Percentiles rank a stretch among this genome's conserved stretches.
Conservation (phyloP, 306 rosid species). For the Canavalia ensiformis region DNA sequence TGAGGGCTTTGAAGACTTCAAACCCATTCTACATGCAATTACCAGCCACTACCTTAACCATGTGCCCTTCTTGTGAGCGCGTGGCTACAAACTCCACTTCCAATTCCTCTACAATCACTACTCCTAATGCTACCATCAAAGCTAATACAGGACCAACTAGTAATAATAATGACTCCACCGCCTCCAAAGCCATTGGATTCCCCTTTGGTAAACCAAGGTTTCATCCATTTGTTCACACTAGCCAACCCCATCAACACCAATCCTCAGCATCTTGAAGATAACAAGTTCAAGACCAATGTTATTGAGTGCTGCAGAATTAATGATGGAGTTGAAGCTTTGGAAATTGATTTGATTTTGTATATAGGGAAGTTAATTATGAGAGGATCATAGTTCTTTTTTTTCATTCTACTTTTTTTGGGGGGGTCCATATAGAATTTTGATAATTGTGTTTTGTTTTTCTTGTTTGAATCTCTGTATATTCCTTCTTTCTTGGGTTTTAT, state of each 20-base stretch:
- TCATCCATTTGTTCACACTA: slow-evolving; percentile 56
- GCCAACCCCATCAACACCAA: slow-evolving; percentile 52
- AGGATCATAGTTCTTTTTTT: slow-evolving; percentile 9
- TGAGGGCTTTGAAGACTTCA: slow-evolving; percentile 75
- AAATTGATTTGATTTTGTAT: slow-evolving; percentile 52
- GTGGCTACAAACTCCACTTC: slow-evolving; percentile 62
- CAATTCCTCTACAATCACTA: slow-evolving; percentile 18
- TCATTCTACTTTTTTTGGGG: background rate
- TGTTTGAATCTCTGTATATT: slow-evolving; percentile 37
- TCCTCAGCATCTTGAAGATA: slow-evolving; percentile 57
- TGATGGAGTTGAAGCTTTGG: slow-evolving; percentile 13
- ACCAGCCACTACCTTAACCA: slow-evolving; percentile 85
- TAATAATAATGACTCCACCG: slow-evolving; percentile 21
- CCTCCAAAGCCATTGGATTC: slow-evolving; percentile 51
- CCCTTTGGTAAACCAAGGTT: slow-evolving; percentile 61
- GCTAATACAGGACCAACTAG: background rate
- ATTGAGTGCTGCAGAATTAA: slow-evolving; percentile 2
- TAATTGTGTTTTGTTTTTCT: slow-evolving; percentile 41
- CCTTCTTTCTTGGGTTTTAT: slow-evolving; percentile 42
- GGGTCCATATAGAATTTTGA: slow-evolving; percentile 41
- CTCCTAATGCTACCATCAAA: slow-evolving; percentile 14
- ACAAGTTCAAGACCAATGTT: background rate
- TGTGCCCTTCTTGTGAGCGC: slow-evolving; percentile 87
- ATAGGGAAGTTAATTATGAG: slow-evolving; percentile 44
- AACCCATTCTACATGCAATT: slow-evolving; percentile 77